Conservation (phyloP, 75 land plant species). For the Sequoia sempervirens region DNA sequence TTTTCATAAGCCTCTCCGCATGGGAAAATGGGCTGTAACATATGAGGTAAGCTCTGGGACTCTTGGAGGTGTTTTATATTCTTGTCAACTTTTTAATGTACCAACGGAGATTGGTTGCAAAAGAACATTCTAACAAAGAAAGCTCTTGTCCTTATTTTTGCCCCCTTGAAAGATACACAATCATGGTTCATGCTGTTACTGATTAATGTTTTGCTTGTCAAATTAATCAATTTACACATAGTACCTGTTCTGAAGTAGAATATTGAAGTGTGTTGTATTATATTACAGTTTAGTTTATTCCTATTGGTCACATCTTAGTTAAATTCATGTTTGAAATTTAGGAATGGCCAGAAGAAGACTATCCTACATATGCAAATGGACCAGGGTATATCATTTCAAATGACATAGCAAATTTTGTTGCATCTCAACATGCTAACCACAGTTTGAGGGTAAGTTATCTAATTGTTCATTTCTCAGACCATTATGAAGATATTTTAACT, state of each 20-base stretch:
- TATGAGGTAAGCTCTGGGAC: constrained; percentile 36
- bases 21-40: constrained; percentile 75
- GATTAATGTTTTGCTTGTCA: constrained; percentile 3
- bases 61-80: background rate
- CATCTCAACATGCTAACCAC: constrained; percentile 32
- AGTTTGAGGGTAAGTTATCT: constrained; percentile 39
- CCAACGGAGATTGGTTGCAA: background rate
- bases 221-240: background rate
- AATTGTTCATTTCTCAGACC: background rate
- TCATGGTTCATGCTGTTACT: background rate
- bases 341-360: constrained; percentile 59
- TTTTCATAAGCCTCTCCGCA: constrained; percentile 56
- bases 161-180: background rate
- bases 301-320: background rate
- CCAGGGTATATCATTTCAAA: constrained; percentile 63
- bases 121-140: background rate
- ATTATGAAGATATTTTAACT: background rate
- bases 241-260: background rate
- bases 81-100: background rate
- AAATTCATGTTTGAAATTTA: constrained; percentile 13
- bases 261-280: background rate
- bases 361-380: constrained; percentile 75
- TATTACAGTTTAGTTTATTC: background rate
- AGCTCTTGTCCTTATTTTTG: background rate
- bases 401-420: constrained; percentile 56